These are phyloP conservation scores for Aegilops speltoides DNA, from an alignment of 176 grass and related monocot genomes.

Conservation along the genomic window DNA sequence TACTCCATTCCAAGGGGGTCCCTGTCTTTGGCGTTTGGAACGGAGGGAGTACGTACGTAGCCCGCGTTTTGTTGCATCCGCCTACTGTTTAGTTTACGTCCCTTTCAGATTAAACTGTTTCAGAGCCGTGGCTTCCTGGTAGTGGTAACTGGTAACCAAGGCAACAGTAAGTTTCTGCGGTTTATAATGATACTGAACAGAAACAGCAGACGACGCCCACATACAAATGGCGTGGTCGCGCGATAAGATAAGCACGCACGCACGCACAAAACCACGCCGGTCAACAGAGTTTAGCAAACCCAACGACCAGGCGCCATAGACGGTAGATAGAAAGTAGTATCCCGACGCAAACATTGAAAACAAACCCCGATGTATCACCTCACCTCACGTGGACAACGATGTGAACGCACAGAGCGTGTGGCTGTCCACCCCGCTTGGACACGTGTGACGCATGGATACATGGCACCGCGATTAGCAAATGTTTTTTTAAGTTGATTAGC, in stretches of 20 bases:
- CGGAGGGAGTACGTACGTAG: no score
- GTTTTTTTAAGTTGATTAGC: no score
- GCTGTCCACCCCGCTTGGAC: neutral
- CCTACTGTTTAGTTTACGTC: no score
- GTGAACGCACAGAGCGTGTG: neutral
- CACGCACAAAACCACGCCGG: conserved; percentile 1
- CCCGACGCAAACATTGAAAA: conserved; percentile 42
- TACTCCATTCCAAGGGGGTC: no score
- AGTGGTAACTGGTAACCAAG: no score
- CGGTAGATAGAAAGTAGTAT: neutral
- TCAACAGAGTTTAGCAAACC: neutral
- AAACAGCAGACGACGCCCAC: neutral
- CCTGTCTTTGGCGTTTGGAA: no score
- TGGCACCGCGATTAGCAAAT: neutral
- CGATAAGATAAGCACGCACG: conserved; percentile 8
- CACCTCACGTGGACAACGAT: neutral
- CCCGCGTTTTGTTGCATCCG: no score
- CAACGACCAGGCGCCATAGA: neutral
- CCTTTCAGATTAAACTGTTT: no score
- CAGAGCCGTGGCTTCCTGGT: no score
- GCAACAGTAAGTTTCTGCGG: no score
- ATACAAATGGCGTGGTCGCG: neutral
- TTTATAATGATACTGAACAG: no score
- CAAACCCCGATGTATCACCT: neutral
- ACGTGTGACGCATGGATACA: no score